phyloP scores from a whole-genome alignment of 768 basidiomycete genomes.

The Naganishia friedmannii region DNA sequence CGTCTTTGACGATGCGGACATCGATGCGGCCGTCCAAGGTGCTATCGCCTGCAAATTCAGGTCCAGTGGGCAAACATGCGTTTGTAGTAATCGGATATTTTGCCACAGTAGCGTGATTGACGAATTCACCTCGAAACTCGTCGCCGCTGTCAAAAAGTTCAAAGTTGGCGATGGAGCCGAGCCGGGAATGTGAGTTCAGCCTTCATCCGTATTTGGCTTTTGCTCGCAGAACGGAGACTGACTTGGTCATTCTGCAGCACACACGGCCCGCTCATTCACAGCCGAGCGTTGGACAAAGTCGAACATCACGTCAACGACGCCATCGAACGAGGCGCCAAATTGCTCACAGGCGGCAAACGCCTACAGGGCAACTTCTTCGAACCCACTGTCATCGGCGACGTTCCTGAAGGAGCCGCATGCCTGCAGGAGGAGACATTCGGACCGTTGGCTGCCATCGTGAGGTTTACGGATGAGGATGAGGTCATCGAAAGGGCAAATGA shows the following conservation, averaged over 20 bases:
- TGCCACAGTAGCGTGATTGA: too few relatives aligned
- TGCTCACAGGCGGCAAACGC: constrained; percentile 82
- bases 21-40: constrained; percentile 87
- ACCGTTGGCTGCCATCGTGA: constrained; percentile 61
- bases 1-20: constrained; percentile 91
- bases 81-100: constrained; percentile 43
- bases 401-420: constrained; percentile 60
- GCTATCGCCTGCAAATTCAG: constrained; percentile 51
- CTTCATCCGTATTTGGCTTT: too few relatives aligned
- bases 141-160: constrained; percentile 59
- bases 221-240: too few relatives aligned
- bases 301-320: constrained; percentile 81
- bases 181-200: constrained; percentile 66
- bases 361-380: constrained; percentile 68
- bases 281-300: constrained; percentile 79
- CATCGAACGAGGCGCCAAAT: constrained; percentile 73
- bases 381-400: constrained; percentile 86
- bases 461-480: constrained; percentile 92
- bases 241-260: constrained; percentile 54
- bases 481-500: constrained; percentile 74
- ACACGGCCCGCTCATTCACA: constrained; percentile 91
- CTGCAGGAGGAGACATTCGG: constrained; percentile 91
- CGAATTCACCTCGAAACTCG: constrained; percentile 81
- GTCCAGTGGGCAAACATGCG: constrained; percentile 51
- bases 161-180: constrained; percentile 87